Base-by-base conservation (phyloP, 2,329 filamentous ascomycete genomes). In the Fusarium sacchari region DNA sequence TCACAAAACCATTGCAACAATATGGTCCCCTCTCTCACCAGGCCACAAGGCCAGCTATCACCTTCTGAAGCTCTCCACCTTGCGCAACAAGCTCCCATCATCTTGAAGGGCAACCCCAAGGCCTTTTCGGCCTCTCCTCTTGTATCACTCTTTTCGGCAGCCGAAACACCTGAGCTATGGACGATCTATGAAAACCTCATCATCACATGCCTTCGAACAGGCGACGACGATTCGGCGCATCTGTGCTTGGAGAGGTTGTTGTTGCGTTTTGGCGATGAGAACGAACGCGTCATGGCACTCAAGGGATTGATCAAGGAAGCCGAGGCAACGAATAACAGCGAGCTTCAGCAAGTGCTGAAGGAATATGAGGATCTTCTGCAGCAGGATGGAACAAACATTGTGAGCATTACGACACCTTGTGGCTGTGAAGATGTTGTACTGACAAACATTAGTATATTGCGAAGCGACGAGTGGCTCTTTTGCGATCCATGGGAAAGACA, bases 231-330 rank as follows among this genome's bases (percentile, higher is more conserved):
- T 72, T 90, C 93, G 30, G 96, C 96, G 30, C 90, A 90, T 73
- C 82, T 91, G 76, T 94, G 93, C 79, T 87, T 98, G 42, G 89
- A 93, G 78, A 89, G 92, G 69, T 88, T 99, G 50, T 91, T 90
- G 9, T 86, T 89, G 67, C 93, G 96, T 55, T 99, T 99, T 80
- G 95, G 96, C 32, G 86, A 88, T 32, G 87, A 90, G 40, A 97
- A 98, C 82, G 94, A 98, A 83, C 91, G 94, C 74, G 88, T 98
- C 57, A 92, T 96, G 88, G 95, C 93, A 17, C 84, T 98, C 53
- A 88, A 89, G 73, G 96, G 96, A 6, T 83, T 99, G 32, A 92
- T 95, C 73, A 92, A 95, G 77, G 96, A 98, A 83, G 94, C 96
- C 4, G 89, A 90, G 44, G 94, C 95, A 26, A 84, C 88, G 58